Evolutionary conservation across 2,329 filamentous ascomycete genomes (phyloP).

Genomic region (Colletotrichum tabaci): DNA sequence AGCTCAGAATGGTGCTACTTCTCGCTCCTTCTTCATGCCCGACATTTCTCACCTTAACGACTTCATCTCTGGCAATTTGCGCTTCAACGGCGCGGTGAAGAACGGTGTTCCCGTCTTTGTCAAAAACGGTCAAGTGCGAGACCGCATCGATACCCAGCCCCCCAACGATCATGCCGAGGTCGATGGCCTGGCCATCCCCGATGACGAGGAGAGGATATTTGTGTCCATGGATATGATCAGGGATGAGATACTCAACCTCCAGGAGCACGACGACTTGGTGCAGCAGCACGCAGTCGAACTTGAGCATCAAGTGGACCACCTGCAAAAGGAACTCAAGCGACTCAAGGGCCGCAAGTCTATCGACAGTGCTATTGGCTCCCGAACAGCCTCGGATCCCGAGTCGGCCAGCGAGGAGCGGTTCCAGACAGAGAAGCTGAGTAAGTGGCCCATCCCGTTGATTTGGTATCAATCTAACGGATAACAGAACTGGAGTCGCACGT

Average conservation of each 20-base stretch:
- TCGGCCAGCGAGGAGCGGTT: constrained; percentile 60
- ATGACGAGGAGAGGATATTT: constrained; percentile 71
- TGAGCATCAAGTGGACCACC: constrained; percentile 65
- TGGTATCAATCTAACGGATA: constrained; percentile 12
- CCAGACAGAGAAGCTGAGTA: constrained; percentile 69
- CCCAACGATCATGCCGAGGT: constrained; percentile 62
- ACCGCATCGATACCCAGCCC: constrained; percentile 54
- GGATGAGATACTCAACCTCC: constrained; percentile 69
- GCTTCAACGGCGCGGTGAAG: constrained; percentile 64
- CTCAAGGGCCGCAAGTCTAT: constrained; percentile 57
- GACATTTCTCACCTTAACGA: constrained; percentile 70
- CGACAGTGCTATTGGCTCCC: constrained; percentile 54
- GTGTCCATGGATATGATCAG: constrained; percentile 75
- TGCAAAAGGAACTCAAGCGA: constrained; percentile 65
- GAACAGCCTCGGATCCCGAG: constrained; percentile 60
- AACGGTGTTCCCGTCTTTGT: constrained; percentile 71
- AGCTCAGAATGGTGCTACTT: constrained; percentile 57
- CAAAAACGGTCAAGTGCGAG: constrained; percentile 66
- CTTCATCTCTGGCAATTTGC: constrained; percentile 69
- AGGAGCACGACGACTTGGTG: constrained; percentile 70
- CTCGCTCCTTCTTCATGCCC: constrained; percentile 68
- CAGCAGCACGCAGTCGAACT: constrained; percentile 69
- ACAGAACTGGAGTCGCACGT: constrained; percentile 73
- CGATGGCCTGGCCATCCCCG: constrained; percentile 65
- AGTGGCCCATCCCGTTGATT: constrained; percentile 50